Base-by-base conservation (phyloP, 2,329 filamentous ascomycete species). In the Botrytis tulipae region DNA sequence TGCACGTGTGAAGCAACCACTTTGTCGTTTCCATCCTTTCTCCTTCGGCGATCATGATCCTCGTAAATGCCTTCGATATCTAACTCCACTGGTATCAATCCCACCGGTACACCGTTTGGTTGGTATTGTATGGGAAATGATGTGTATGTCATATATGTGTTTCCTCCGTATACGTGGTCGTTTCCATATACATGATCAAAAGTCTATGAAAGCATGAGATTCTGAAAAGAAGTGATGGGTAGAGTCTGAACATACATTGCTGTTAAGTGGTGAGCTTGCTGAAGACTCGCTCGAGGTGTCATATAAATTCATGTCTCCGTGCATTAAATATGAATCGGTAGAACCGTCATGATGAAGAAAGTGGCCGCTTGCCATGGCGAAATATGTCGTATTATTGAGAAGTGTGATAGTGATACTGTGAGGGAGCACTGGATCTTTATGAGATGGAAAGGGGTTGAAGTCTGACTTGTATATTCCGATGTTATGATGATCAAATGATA, bases 1-100 rank as follows among this genome's bases (percentile, higher is more conserved):
- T 81, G 80, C 37, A 81, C 78, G 74, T 81, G 79, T 18, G 79
- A 79, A 35, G 80, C 76, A 25, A 79, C 78, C n/a, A 74, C 75
- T 74, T 81, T 81, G 46, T 79, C 79, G 54, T 60, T 78, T 48
- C 76, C 76, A 61, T 76, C 78, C 75, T 80, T 80, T 76, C 76
- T 79, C 70, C 78, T 75, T 72, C 80, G 74, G 37, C 80, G 78
- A 73, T 81, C 79, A 66, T 80, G 79, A 54, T 80, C 80, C 72
- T 81, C 80, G 63, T 81, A 81, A 3, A 81, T 71, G 37, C 78
- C 78, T 72, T 81, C 80, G 42, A 81, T 80, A 60, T 81, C 78
- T 44, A 81, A 72, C 61, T 81, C 79, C 16, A 81, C 78, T 35
- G 80, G 80, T 62, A 81, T 80, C 32, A 80, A 75, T 4, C 78